These are phyloP conservation scores for Sequoiadendron giganteum DNA, from an alignment of 75 land plant genomes.

Conservation along the genomic window DNA sequence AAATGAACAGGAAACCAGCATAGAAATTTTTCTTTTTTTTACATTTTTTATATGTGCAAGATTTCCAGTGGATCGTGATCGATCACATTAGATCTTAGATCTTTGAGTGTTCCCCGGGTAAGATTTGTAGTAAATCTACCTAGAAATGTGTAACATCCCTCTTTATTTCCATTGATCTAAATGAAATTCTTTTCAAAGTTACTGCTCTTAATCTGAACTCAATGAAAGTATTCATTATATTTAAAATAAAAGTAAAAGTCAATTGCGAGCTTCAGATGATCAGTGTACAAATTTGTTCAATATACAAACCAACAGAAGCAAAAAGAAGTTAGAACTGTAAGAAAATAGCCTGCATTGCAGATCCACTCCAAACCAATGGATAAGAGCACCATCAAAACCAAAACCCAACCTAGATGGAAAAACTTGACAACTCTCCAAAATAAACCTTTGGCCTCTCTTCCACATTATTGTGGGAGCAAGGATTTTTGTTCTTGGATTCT, in stretches of 20 bases:
- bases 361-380: conserved; percentile 10
- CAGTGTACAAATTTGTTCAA: background rate
- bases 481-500: background rate
- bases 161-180: background rate
- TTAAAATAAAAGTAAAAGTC: background rate
- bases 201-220: background rate
- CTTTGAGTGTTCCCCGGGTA: background rate
- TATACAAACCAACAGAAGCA: conserved; percentile 1
- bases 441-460: background rate
- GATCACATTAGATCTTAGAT: background rate
- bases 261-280: background rate
- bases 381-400: background rate
- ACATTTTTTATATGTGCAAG: background rate
- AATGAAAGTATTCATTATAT: background rate
- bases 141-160: background rate
- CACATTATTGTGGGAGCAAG: background rate
- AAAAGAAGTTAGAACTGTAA: background rate
- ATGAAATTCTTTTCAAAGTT: background rate
- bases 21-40: background rate
- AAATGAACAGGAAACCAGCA: background rate
- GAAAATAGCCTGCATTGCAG: conserved; percentile 7
- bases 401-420: conserved; percentile 1
- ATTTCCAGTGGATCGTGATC: background rate
- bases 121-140: background rate
- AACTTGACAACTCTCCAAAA: background rate